Evolutionary conservation across 495 filamentous ascomycete genomes (phyloP).

Genomic region (Podospora conica): DNA sequence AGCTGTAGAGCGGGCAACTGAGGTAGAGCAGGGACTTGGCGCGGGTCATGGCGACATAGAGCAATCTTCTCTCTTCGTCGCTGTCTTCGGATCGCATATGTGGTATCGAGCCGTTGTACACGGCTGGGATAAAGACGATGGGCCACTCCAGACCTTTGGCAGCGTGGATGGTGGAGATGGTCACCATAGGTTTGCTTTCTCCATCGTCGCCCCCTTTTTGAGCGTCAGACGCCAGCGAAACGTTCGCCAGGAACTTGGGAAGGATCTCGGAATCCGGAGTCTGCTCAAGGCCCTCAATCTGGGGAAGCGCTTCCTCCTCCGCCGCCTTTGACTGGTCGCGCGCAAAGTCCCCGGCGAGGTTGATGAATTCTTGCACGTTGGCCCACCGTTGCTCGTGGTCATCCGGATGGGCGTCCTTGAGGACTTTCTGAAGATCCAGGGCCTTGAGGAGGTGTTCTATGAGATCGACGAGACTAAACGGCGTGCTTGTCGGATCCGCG

Average conservation of each 20-base stretch:
- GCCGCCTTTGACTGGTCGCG: slow-evolving; percentile 32
- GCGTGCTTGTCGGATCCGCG: slow-evolving; percentile 15
- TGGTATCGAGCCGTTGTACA: slow-evolving; percentile 88
- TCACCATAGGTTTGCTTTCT: slow-evolving; percentile 60
- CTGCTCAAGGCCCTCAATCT: slow-evolving; percentile 70
- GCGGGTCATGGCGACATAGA: slow-evolving; percentile 98
- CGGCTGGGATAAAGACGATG: slow-evolving; percentile 87
- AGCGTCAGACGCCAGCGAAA: slow-evolving; percentile 75
- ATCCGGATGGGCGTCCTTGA: slow-evolving; percentile 61
- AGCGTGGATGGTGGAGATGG: slow-evolving; percentile 93
- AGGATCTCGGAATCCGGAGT: slow-evolving; percentile 61
- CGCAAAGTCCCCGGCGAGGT: slow-evolving; percentile 66
- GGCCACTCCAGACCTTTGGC: slow-evolving; percentile 98
- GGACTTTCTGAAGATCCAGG: slow-evolving; percentile 64
- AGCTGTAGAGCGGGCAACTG: slow-evolving; percentile 58
- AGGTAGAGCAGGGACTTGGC: slow-evolving; percentile 89
- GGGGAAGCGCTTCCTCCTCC: slow-evolving; percentile 65
- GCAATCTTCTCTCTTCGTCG: slow-evolving; percentile 81
- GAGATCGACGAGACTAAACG: slow-evolving; percentile 58
- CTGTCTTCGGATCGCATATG: slow-evolving; percentile 87
- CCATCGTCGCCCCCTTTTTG: slow-evolving; percentile 53
- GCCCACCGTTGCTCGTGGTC: slow-evolving; percentile 84
- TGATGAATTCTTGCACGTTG: slow-evolving; percentile 83
- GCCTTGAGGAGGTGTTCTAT: slow-evolving; percentile 69
- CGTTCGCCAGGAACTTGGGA: slow-evolving; percentile 80